Evolutionary conservation across 306 rosid genomes (phyloP).

Genomic region (Vigna unguiculata): DNA sequence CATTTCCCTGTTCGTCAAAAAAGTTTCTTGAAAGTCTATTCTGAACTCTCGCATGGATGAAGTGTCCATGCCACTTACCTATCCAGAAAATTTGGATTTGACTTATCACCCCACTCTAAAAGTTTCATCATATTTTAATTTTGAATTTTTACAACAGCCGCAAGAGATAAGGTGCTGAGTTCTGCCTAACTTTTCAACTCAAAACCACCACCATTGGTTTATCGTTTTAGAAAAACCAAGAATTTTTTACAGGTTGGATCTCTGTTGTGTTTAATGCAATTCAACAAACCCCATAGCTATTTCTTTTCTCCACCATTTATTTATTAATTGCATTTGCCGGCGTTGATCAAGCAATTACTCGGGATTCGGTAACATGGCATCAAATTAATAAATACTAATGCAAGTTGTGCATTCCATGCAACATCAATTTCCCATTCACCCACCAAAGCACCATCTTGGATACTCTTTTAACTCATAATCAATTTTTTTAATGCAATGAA

Average conservation of each 20-base stretch:
- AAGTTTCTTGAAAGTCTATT: conserved; percentile 1
- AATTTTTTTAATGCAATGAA: no score
- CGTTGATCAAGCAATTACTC: conserved; percentile 13
- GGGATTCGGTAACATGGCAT: conserved; percentile 32
- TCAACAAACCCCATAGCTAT: neutral
- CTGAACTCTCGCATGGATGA: neutral
- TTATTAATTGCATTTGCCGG: neutral
- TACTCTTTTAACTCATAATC: no score
- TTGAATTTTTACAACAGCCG: no score
- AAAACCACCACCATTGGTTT: neutral
- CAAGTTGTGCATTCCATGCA: conserved; percentile 10
- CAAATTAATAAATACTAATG: no score
- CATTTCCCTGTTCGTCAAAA: neutral
- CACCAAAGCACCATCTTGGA: conserved; percentile 25
- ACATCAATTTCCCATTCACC: conserved; percentile 34
- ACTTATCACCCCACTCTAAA: conserved; percentile 1
- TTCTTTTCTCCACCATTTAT: neutral
- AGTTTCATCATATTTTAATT: no score
- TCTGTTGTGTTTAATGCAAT: neutral
- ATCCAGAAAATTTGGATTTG: neutral
- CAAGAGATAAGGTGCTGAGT: neutral
- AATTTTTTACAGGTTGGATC: conserved; percentile 18
- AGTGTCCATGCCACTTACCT: conserved; percentile 30
- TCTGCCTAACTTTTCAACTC: conserved; percentile 25
- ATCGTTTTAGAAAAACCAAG: neutral